These are phyloP conservation scores for Triticum turgidum DNA, from an alignment of 176 grass and related monocot genomes.

Conservation along the genomic window DNA sequence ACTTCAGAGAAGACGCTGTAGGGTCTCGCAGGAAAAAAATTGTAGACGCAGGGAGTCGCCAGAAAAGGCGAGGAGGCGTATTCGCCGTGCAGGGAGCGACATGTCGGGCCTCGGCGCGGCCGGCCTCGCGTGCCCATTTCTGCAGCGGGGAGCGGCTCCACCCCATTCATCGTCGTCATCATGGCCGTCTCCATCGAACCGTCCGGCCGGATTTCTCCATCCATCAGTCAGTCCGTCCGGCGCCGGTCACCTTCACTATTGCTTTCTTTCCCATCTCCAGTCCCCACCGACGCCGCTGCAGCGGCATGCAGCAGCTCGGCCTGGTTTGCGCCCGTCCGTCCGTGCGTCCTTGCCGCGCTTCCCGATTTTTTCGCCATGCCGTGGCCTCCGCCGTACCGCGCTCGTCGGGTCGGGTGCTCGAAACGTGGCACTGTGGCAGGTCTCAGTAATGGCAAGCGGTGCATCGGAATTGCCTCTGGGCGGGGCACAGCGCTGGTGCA, in stretches of 20 bases:
- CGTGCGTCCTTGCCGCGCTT: constrained; percentile 7
- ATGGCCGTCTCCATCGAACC: background rate
- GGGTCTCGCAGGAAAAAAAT: too few species aligned
- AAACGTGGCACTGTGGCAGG: constrained; percentile 54
- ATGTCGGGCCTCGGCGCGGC: constrained; percentile 16
- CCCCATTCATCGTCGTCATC: background rate
- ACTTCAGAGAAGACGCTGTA: background rate
- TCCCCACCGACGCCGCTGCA: background rate
- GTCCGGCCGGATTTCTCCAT: background rate
- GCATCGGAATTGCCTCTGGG: constrained; percentile 38
- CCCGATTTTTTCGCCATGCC: background rate
- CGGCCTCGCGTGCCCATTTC: constrained; percentile 11
- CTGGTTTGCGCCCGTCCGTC: constrained; percentile 2
- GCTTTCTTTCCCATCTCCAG: background rate
- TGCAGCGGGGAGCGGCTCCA: background rate
- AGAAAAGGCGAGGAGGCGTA: constrained; percentile 3
- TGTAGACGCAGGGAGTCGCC: too few species aligned
- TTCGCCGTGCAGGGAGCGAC: background rate
- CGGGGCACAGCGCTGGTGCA: background rate
- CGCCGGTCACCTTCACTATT: constrained; percentile 7
- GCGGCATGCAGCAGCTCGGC: background rate
- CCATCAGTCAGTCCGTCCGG: background rate
- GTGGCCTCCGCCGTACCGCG: constrained; percentile 1
- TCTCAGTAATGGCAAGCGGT: background rate
- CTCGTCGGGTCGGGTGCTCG: constrained; percentile 21